Evolutionary conservation across 169 alveolate genomes (phyloP).

Genomic region (Cyclospora cayetanensis): DNA sequence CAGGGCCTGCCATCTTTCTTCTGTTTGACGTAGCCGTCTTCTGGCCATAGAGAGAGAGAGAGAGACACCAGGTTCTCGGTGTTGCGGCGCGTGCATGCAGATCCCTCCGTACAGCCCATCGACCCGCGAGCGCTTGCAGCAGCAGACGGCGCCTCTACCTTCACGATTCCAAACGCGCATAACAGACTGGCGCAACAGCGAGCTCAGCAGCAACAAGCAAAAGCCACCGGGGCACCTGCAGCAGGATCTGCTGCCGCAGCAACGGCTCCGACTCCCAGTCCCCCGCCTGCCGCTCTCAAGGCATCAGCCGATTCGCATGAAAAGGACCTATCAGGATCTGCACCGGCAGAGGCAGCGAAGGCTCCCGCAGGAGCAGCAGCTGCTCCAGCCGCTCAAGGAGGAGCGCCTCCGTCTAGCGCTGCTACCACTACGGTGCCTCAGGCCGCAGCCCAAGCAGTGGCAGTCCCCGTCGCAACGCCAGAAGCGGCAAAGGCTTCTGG

Average conservation of each 20-base stretch:
- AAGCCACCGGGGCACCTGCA: conserved; percentile 28
- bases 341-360: conserved; percentile 13
- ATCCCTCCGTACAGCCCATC: conserved; percentile 16
- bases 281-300: too few relatives aligned
- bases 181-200: conserved; percentile 54
- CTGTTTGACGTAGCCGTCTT: too few relatives aligned
- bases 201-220: conserved; percentile 55
- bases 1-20: too few relatives aligned
- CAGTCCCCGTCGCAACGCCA: neutral
- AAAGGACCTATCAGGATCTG: conserved; percentile 1
- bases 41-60: too few relatives aligned
- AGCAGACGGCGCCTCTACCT: conserved; percentile 40
- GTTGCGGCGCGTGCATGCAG: neutral
- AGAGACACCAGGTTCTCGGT: neutral
- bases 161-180: conserved; percentile 33
- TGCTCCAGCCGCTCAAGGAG: neutral
- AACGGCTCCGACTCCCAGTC: neutral
- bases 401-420: neutral
- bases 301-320: neutral
- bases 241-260: conserved; percentile 16
- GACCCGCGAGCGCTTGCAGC: conserved; percentile 60
- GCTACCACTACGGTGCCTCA: neutral
- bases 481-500: neutral
- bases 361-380: neutral
- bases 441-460: conserved; percentile 40